Conservation (phyloP, 495 filamentous ascomycete species). For the Cudoniella acicularis region DNA sequence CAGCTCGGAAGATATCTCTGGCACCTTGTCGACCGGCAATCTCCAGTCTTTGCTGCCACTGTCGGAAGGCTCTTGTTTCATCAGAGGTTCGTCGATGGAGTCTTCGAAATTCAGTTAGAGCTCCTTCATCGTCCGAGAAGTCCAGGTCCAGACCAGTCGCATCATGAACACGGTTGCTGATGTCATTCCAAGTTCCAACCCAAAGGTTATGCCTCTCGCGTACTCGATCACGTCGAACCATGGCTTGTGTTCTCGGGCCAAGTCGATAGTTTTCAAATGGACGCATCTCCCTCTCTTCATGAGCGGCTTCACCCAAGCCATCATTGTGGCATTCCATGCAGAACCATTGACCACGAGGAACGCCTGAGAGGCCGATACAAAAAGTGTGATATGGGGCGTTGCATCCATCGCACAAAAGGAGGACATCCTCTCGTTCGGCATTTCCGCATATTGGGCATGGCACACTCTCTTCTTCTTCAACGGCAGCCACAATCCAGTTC, state of each 20-base stretch:
- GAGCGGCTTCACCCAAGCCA: constrained; percentile 42
- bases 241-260: constrained; percentile 44
- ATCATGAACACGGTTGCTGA: constrained; percentile 46
- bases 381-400: constrained; percentile 79
- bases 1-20: constrained; percentile 59
- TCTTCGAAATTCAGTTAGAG: constrained; percentile 42
- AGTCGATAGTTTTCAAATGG: constrained; percentile 26
- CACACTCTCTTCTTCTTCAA: constrained; percentile 57
- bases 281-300: constrained; percentile 27
- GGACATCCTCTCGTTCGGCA: constrained; percentile 69
- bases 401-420: constrained; percentile 86
- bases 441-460: constrained; percentile 80
- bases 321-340: constrained; percentile 69
- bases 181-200: constrained; percentile 52
- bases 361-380: constrained; percentile 72
- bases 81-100: constrained; percentile 56
- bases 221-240: constrained; percentile 40
- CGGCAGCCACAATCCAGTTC: constrained; percentile 68
- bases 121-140: constrained; percentile 72
- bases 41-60: constrained; percentile 76
- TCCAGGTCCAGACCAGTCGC: constrained; percentile 76
- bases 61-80: constrained; percentile 61
- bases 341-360: constrained; percentile 78
- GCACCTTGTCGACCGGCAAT: constrained; percentile 76
- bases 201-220: constrained; percentile 48